These are phyloP conservation scores for Pichia cephalocereana DNA, from an alignment of 805 yeast genomes.

Conservation along the genomic window DNA sequence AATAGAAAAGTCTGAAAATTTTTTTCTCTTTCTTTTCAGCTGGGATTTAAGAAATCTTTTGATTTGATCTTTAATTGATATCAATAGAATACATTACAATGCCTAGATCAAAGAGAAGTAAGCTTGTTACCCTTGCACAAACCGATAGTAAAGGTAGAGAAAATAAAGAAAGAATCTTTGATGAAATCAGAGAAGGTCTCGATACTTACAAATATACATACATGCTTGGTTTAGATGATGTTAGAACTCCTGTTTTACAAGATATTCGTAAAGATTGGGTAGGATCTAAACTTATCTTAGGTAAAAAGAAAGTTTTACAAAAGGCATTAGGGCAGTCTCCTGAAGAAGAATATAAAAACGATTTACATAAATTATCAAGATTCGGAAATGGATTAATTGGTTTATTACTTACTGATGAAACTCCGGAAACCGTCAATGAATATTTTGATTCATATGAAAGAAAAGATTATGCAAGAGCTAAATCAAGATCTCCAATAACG, in stretches of 20 bases:
- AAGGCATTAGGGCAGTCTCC: slow-evolving; percentile 85
- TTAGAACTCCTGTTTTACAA: slow-evolving; percentile 92
- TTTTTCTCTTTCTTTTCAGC: not conserved
- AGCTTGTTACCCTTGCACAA: slow-evolving; percentile 89
- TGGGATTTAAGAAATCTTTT: too few species aligned
- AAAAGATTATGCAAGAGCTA: slow-evolving; percentile 85
- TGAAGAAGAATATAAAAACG: slow-evolving; percentile 85
- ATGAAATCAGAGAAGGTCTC: slow-evolving; percentile 75
- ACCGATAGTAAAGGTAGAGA: slow-evolving; percentile 95
- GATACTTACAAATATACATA: slow-evolving; percentile 73
- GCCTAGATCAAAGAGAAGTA: slow-evolving; percentile 98
- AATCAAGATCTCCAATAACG: slow-evolving; percentile 71
- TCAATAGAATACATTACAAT: slow-evolving; percentile 30
- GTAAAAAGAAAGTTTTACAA: slow-evolving; percentile 86
- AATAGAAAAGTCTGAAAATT: not conserved
- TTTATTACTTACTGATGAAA: slow-evolving; percentile 80
- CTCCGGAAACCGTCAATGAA: slow-evolving; percentile 79
- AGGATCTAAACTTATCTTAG: slow-evolving; percentile 82
- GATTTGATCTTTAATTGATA: too few species aligned
- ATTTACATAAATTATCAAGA: slow-evolving; percentile 60
- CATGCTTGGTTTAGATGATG: slow-evolving; percentile 82
- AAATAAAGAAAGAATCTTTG: slow-evolving; percentile 84
- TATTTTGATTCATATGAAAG: slow-evolving; percentile 73
- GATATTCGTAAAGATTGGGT: slow-evolving; percentile 88
- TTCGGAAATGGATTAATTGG: slow-evolving; percentile 75